Conservation (phyloP, 148 eudicot species). For the Dysphania ambrosioides region DNA sequence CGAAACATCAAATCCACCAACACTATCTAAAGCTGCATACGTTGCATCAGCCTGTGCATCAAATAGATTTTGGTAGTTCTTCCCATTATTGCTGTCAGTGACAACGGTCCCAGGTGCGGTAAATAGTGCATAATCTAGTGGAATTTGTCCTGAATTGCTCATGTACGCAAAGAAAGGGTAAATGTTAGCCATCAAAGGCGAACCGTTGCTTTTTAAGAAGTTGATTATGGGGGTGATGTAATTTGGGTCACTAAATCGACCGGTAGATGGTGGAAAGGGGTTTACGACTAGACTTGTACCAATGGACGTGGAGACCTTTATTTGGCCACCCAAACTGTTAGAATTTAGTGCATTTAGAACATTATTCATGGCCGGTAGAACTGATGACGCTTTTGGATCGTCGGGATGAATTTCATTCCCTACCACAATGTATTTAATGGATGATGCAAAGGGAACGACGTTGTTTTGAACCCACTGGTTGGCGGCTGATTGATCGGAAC, state of each 20-base stretch:
- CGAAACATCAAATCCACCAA: not conserved
- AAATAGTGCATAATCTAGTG: constrained; percentile 3
- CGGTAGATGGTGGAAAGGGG: constrained; percentile 4
- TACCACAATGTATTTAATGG: constrained; percentile 3
- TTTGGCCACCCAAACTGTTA: constrained; percentile 18
- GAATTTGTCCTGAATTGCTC: not conserved
- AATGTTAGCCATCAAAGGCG: constrained; percentile 9
- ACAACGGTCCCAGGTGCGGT: not conserved
- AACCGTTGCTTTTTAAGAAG: not conserved
- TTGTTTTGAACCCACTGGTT: not conserved
- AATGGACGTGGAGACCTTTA: constrained; percentile 30
- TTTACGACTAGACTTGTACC: constrained; percentile 10
- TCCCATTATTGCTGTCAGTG: not conserved
- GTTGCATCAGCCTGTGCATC: not conserved
- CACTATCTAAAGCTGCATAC: not conserved
- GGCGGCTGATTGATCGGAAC: constrained; percentile 12
- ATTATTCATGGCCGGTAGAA: constrained; percentile 17
- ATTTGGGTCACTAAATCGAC: not conserved
- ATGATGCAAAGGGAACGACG: not conserved
- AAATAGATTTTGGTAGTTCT: not conserved
- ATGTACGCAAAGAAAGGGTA: not conserved
- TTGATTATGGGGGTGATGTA: constrained; percentile 4
- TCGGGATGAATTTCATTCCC: constrained; percentile 8
- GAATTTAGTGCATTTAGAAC: constrained; percentile 10
- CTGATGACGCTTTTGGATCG: not conserved